Evolutionary conservation across 768 basidiomycete genomes (phyloP).

Genomic region (Leccinum rimulosum): DNA sequence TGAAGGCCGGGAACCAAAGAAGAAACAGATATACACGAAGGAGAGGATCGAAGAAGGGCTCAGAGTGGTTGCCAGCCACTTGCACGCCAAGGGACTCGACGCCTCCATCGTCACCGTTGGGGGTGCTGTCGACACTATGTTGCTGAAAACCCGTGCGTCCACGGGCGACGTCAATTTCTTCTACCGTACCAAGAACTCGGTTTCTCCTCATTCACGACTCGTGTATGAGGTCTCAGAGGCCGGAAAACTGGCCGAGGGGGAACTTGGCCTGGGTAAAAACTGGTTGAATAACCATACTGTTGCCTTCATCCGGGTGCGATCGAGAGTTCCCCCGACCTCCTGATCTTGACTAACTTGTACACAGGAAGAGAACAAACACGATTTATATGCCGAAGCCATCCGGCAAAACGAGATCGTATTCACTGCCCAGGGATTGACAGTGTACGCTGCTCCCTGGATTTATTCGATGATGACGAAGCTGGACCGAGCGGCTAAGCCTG

Average conservation of each 20-base stretch:
- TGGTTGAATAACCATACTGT: conserved; percentile 12
- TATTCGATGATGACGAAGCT: conserved; percentile 11
- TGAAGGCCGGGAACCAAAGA: not conserved
- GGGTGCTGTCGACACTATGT: conserved; percentile 9
- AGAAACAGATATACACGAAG: conserved; percentile 5
- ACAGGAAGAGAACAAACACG: not conserved
- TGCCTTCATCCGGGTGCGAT: conserved; percentile 2
- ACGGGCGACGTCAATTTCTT: conserved; percentile 13
- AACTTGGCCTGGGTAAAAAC: not conserved
- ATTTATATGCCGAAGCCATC: conserved; percentile 3
- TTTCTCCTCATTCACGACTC: not conserved
- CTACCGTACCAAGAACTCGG: conserved; percentile 5
- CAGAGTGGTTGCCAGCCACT: not conserved
- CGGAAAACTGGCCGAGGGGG: not conserved
- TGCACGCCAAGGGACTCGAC: not conserved
- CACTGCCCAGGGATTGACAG: conserved; percentile 6
- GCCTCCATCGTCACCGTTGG: conserved; percentile 7
- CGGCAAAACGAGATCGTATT: conserved; percentile 6
- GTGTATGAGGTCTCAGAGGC: not conserved
- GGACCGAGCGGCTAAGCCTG: conserved; percentile 3
- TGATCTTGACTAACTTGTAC: not conserved
- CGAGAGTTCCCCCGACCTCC: not conserved
- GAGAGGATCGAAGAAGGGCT: conserved; percentile 4
- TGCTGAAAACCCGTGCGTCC: conserved; percentile 4
- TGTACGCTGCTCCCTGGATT: conserved; percentile 13